Evolutionary conservation across 345 rosid genomes (phyloP).

Genomic region (Eucalyptus sp.): DNA sequence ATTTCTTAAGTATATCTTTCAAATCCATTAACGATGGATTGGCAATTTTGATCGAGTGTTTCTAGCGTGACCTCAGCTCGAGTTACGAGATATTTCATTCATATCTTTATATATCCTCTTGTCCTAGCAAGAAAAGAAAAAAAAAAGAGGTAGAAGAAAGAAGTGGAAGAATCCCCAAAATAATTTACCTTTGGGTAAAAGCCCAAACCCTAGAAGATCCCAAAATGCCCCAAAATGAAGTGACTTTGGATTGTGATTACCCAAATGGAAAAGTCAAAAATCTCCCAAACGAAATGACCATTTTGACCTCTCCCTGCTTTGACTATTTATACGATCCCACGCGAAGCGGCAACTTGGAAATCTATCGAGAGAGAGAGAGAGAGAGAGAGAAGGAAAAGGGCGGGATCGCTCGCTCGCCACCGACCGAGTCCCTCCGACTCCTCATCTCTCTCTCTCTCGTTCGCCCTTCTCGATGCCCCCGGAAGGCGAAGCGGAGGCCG

Average conservation of each 20-base stretch:
- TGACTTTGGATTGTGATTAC: background rate
- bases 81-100: too few relatives aligned
- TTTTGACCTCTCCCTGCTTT: background rate
- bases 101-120: too few relatives aligned
- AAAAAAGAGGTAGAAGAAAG: background rate
- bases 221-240: background rate
- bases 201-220: background rate
- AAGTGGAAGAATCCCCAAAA: background rate
- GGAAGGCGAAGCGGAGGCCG: conserved; percentile 12
- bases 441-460: background rate
- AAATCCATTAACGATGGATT: accelerated
- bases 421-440: background rate
- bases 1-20: too few relatives aligned
- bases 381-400: background rate
- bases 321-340: background rate
- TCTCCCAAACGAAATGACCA: background rate
- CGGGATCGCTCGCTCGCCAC: background rate
- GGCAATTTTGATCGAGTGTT: too few relatives aligned
- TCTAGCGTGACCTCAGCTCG: accelerated
- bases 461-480: conserved; percentile 12
- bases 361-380: background rate
- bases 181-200: background rate
- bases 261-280: background rate
- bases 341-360: background rate
- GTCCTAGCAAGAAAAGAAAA: background rate